Base-by-base conservation (phyloP, 1,139 yeast species). In the Kodamaea arcana region DNA sequence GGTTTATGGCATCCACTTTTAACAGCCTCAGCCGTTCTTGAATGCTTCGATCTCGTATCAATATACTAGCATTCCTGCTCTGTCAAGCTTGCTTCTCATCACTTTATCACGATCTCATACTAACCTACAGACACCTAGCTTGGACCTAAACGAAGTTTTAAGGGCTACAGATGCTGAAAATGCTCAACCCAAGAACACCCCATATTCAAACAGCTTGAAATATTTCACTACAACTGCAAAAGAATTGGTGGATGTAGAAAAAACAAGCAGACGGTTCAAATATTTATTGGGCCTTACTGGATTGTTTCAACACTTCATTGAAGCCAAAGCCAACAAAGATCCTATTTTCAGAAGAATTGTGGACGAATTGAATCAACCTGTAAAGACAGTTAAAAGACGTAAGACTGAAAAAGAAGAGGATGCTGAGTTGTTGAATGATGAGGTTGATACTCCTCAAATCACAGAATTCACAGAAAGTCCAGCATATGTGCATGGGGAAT, bases 341-440 rank as follows among this genome's bases (percentile, higher is more conserved):
- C 75, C 78, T 29, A 66, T 69, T 32, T 78, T 81, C 51, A 66
- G 72, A 39, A 64, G 62, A 36, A 69, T 75, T 11, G 58, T 75
- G 40, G 58, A 65, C 29, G 54, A 66, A 34, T 58, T 78, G 27
- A 58, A 62, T 39, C 29, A 42, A 24, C 36, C 32, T 9, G 40
- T 43, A 25, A 27, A 50, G 30, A 36, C 47, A 5, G 47, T 45
- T 43, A 68, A 72, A 36, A 62, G 75, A 45, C 69, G 86, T 37
- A 77, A 79, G 43, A 74, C 83, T 0, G 83, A 80, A 52, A 75
- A 78, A 47, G 87, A 80, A 49, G 88, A 81, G 54, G 86, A 80
- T 50, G 83, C 79, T 1, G 84, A 80, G 49, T 65, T 79, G 31
- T 62, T 80, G 48, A 66, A 73, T 29, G 81, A 75, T 38, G 83